Evolutionary conservation across 495 filamentous ascomycete species (phyloP).

Genomic region (Staphylotrichum longicolle): DNA sequence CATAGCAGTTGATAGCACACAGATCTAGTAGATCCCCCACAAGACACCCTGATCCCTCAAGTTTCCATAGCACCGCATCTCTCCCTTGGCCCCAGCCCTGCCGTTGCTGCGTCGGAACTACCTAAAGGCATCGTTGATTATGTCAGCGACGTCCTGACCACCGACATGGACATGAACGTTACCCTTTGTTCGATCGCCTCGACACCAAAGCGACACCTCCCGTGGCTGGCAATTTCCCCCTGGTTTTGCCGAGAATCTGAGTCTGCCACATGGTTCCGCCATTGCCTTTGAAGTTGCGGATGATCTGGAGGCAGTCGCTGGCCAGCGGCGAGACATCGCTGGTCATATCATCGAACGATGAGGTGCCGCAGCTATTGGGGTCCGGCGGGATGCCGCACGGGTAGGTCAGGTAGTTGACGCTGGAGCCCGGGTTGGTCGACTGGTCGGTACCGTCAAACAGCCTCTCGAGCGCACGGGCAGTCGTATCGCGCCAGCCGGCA

Average conservation of each 20-base stretch:
- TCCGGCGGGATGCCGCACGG: conserved; percentile 4
- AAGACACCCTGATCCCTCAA: neutral
- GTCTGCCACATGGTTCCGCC: neutral
- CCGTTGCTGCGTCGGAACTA: conserved; percentile 18
- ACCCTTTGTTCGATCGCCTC: neutral
- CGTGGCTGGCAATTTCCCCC: neutral
- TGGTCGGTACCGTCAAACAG: no score
- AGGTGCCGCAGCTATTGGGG: conserved; percentile 3
- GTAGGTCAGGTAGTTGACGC: conserved; percentile 7
- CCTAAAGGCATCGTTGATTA: conserved; percentile 17
- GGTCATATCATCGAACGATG: conserved; percentile 3
- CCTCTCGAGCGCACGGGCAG: no score
- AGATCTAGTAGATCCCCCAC: neutral
- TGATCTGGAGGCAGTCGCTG: conserved; percentile 25
- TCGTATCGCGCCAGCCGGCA: no score
- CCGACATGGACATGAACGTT: conserved; percentile 10
- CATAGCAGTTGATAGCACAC: no score
- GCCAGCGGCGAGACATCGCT: neutral
- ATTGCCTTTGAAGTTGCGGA: conserved; percentile 36
- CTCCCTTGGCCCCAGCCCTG: conserved; percentile 32
- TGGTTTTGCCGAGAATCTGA: neutral
- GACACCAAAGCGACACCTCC: conserved; percentile 12
- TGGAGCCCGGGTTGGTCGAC: neutral
- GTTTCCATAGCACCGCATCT: conserved; percentile 30
- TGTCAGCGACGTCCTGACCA: conserved; percentile 15